phyloP scores from a whole-genome alignment of 768 basidiomycete genomes.

The Scleroderma bovista region DNA sequence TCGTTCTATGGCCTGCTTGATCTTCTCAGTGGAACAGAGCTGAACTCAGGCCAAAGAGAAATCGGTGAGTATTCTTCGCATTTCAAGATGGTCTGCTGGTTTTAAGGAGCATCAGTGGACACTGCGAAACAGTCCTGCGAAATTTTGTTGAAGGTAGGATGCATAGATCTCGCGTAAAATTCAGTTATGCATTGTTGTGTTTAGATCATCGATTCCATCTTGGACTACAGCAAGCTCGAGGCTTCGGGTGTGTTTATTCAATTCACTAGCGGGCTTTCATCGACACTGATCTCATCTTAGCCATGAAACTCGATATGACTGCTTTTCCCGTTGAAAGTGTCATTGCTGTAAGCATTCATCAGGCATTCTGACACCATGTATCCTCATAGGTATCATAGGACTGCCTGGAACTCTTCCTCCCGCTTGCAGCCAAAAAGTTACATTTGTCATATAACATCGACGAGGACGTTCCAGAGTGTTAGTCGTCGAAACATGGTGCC shows the following conservation, averaged over 20 bases:
- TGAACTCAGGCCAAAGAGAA: conserved; percentile 64
- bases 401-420: conserved; percentile 70
- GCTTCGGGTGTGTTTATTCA: conserved; percentile 47
- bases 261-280: background rate
- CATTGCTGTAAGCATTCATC: conserved; percentile 46
- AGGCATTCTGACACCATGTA: background rate
- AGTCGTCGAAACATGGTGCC: conserved; percentile 10
- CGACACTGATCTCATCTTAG: conserved; percentile 27
- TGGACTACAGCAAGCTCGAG: conserved; percentile 77
- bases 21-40: conserved; percentile 64
- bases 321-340: conserved; percentile 67
- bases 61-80: conserved; percentile 40
- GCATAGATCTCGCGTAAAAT: background rate
- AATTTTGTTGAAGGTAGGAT: conserved; percentile 55
- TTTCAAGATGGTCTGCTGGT: background rate
- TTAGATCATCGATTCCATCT: conserved; percentile 73
- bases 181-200: background rate
- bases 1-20: conserved; percentile 76
- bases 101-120: conserved; percentile 42
- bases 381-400: conserved; percentile 36
- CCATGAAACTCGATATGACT: conserved; percentile 64
- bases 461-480: conserved; percentile 59
- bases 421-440: conserved; percentile 70
- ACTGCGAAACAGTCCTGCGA: conserved; percentile 78
- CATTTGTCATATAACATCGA: conserved; percentile 72